These are phyloP conservation scores for Magnolia kwangsiensis DNA, from an alignment of 164 flowering plant genomes.

Conservation along the genomic window DNA sequence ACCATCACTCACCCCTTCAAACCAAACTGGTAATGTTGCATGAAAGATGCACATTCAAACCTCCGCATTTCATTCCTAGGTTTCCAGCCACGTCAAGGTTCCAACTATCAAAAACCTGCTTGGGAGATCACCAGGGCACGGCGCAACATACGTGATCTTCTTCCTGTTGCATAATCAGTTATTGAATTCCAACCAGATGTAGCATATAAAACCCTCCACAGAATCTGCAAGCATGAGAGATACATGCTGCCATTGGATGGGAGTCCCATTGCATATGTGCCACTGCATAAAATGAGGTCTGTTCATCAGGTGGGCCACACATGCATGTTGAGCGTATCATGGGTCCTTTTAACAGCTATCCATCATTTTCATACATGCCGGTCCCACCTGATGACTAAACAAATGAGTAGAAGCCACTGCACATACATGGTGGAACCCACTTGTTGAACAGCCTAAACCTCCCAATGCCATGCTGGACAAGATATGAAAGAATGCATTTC, in stretches of 20 bases:
- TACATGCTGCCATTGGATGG: background rate
- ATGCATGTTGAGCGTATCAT: background rate
- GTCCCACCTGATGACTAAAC: too few species aligned
- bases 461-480: background rate
- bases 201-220: background rate
- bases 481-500: background rate
- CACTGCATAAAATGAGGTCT: background rate
- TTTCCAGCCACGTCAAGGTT: slow-evolving; percentile 75
- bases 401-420: background rate
- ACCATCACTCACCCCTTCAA: background rate
- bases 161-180: slow-evolving; percentile 40
- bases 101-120: slow-evolving; percentile 73
- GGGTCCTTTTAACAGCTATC: background rate
- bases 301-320: background rate
- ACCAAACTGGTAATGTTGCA: background rate
- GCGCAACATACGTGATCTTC: slow-evolving; percentile 85
- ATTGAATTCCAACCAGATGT: background rate
- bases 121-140: slow-evolving; percentile 82
- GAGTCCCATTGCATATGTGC: background rate
- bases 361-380: background rate
- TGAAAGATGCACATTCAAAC: background rate
- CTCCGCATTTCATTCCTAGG: slow-evolving; percentile 24
- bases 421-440: background rate
- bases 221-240: background rate
- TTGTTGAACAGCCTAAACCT: background rate